Evolutionary conservation across 441 rosid genomes (phyloP).

Genomic region (Viola pubescens): DNA sequence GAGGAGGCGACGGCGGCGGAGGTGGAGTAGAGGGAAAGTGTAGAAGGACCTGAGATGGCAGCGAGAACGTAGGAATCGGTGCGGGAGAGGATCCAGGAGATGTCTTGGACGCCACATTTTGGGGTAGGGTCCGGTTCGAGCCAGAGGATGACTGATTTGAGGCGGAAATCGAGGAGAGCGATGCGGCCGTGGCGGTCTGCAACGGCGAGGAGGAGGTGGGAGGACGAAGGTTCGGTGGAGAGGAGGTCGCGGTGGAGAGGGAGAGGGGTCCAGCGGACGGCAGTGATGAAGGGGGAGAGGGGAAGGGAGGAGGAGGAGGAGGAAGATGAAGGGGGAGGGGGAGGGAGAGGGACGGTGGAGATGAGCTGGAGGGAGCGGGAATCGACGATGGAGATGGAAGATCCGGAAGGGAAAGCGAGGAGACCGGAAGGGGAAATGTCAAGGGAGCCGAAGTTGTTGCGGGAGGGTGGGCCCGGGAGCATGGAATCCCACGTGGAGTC

Average conservation of each 20-base stretch:
- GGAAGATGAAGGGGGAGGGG: slow-evolving; percentile 33
- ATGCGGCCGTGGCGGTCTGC: slow-evolving; percentile 90
- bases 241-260: slow-evolving; percentile 68
- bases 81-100: slow-evolving; percentile 67
- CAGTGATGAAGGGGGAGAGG: slow-evolving; percentile 71
- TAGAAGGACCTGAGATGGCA: slow-evolving; percentile 62
- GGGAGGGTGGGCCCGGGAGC: slow-evolving; percentile 91
- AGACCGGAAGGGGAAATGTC: slow-evolving; percentile 77
- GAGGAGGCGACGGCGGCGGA: slow-evolving; percentile 13
- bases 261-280: slow-evolving; percentile 79
- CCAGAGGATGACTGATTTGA: slow-evolving; percentile 54
- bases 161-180: slow-evolving; percentile 70
- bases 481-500: slow-evolving; percentile 48
- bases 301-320: slow-evolving; percentile 24
- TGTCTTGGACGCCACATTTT: slow-evolving; percentile 73
- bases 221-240: slow-evolving; percentile 66
- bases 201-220: slow-evolving; percentile 77
- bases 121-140: slow-evolving; percentile 52
- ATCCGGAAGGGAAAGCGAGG: slow-evolving; percentile 74
- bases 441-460: slow-evolving; percentile 85
- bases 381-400: slow-evolving; percentile 70
- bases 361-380: slow-evolving; percentile 82
- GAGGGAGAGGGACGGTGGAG: slow-evolving; percentile 68
- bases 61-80: slow-evolving; percentile 56
- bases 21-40: slow-evolving; percentile 46